Conservation (phyloP, 306 rosid species). For the Gillenia trifoliata region DNA sequence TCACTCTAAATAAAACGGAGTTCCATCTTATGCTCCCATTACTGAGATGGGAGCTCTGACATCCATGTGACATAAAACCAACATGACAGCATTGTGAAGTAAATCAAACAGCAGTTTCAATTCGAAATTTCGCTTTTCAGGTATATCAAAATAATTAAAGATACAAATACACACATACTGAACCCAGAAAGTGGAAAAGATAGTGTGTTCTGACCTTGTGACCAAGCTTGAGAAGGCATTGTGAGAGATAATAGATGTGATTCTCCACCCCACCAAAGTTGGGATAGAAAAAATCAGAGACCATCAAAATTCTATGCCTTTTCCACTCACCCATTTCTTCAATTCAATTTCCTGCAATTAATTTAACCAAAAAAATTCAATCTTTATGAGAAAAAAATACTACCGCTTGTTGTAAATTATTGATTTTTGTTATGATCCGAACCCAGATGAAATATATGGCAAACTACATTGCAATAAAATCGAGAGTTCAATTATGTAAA, state of each 20-base stretch:
- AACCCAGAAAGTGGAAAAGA: conserved; percentile 14
- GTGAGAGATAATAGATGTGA: conserved; percentile 80
- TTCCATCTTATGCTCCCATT: not conserved
- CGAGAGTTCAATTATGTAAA: not conserved
- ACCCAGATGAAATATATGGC: not conserved
- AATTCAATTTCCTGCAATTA: conserved; percentile 20
- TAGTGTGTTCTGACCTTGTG: conserved; percentile 61
- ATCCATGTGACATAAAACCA: not conserved
- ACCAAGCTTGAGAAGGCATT: conserved; percentile 80
- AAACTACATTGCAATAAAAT: not conserved
- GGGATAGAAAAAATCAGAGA: conserved; percentile 92
- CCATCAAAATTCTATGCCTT: conserved; percentile 72
- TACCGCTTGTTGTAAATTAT: not conserved
- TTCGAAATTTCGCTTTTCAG: not conserved
- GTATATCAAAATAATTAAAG: not conserved
- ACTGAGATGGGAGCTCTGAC: not conserved
- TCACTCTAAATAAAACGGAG: not conserved
- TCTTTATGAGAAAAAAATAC: not conserved
- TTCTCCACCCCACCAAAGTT: conserved; percentile 91
- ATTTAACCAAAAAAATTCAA: not conserved
- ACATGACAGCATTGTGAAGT: not conserved
- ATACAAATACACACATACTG: not conserved
- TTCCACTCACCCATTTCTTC: conserved; percentile 41
- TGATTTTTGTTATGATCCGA: not conserved
- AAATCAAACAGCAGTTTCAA: not conserved